These are phyloP conservation scores for Boletus rubescentipes DNA, from an alignment of 768 basidiomycete species.

Conservation along the genomic window DNA sequence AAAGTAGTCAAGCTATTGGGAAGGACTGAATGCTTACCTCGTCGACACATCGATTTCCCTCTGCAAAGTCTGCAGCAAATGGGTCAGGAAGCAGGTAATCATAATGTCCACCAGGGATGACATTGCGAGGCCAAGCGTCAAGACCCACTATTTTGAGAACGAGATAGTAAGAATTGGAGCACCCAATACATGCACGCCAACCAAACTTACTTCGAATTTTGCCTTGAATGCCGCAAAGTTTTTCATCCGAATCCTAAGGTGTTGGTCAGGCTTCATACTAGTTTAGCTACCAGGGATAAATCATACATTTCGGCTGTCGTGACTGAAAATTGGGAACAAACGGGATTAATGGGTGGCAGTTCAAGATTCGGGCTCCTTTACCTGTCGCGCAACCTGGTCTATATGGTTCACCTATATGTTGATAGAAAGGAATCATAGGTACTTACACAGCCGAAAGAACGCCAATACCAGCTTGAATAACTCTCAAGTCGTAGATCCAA, in stretches of 20 bases:
- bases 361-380: constrained; percentile 2
- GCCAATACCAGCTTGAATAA: constrained; percentile 27
- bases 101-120: constrained; percentile 51
- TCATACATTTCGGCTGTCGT: constrained; percentile 33
- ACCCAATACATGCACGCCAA: not conserved
- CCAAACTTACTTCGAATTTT: constrained; percentile 18
- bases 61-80: constrained; percentile 40
- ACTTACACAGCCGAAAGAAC: constrained; percentile 34
- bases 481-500: too few relatives aligned
- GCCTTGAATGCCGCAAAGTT: constrained; percentile 26
- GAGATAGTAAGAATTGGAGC: not conserved
- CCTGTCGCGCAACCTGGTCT: constrained; percentile 37
- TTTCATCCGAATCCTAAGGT: constrained; percentile 25
- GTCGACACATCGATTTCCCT: constrained; percentile 40
- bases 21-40: constrained; percentile 24
- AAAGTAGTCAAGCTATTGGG: too few relatives aligned
- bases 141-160: constrained; percentile 40
- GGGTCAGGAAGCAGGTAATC: constrained; percentile 45
- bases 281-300: not conserved
- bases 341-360: constrained; percentile 12
- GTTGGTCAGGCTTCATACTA: not conserved
- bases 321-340: constrained; percentile 19
- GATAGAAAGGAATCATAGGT: not conserved
- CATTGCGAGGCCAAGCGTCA: constrained; percentile 50
- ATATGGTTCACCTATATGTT: not conserved